A percentile compares a stretch with the other conserved stretches of the same genome.
Conservation (phyloP, 106 monocot species). For the Xerophyta viscosa region DNA sequence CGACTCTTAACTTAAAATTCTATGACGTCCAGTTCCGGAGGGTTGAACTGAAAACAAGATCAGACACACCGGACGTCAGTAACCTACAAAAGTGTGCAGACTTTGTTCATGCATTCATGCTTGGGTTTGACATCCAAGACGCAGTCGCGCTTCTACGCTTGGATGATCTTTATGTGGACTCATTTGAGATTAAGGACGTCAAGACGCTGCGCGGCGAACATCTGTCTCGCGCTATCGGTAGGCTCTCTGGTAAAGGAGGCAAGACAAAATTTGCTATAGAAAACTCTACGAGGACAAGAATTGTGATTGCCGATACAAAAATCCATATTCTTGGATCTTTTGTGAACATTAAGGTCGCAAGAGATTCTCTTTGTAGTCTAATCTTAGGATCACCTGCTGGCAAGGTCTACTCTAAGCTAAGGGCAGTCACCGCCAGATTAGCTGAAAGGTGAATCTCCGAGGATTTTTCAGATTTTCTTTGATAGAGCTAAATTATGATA, state of each 20-base stretch:
- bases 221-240: constrained; percentile 76
- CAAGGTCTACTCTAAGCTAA: constrained; percentile 87
- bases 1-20: not conserved
- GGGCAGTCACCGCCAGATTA: constrained; percentile 66
- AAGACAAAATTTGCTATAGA: constrained; percentile 93
- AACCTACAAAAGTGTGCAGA: constrained; percentile 89
- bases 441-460: constrained; percentile 75
- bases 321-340: constrained; percentile 76
- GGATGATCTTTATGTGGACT: constrained; percentile 86
- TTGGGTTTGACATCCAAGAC: constrained; percentile 77
- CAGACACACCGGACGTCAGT: constrained; percentile 62
- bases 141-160: constrained; percentile 75
- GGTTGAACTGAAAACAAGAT: constrained; percentile 60
- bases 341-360: constrained; percentile 18
- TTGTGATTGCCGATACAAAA: constrained; percentile 83
- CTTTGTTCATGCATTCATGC: constrained; percentile 91
- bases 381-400: constrained; percentile 88
- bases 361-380: constrained; percentile 14
- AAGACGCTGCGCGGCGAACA: constrained; percentile 83
- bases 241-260: constrained; percentile 85
- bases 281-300: constrained; percentile 78
- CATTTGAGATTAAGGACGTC: constrained; percentile 93
- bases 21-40: constrained; percentile 23
- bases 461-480: too few species aligned
- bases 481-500: too few species aligned